Base-by-base conservation (phyloP, 2,329 filamentous ascomycete species). In the Bipolaris sorokiniana region DNA sequence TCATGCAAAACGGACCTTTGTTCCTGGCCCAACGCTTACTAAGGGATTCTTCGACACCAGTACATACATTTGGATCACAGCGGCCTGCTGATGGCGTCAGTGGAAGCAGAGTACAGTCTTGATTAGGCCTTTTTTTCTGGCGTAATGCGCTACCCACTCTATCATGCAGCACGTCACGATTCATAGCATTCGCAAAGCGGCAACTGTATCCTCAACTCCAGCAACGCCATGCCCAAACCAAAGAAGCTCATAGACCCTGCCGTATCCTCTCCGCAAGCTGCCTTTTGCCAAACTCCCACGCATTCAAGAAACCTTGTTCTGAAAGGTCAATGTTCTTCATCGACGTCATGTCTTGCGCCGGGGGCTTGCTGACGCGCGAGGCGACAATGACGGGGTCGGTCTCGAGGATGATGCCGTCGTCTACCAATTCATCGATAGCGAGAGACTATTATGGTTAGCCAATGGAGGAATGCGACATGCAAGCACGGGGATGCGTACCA, bases 321-420 rank as follows among this genome's bases (percentile, higher is more conserved):
- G 92, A 96, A 54, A 98, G 87, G 76, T 98, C 94, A 78, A 98
- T 94, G 74, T 90, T 91, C 82, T 95, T 92, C 77, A 97, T 86
- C 74, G 92, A 92, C 7, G 86, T 83, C 68, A 92, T 89, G 80
- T 99, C 95, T 71, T 96, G 90, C 40, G 89, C 88, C 9, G 95
- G 95, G 38, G 95, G 93, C 77, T 90, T 89, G 84, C 91, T 97
- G 71, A 98, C 95, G 67, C 95, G 84, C 75, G 92, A 92, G 47
- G 94, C 90, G 65, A 99, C 91, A 71, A 97, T 90, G 63, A 95
- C 94, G 1, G 95, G 93, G 76, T 99, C 95, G 0, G 94, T 98
- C 81, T 99, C 95, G 60, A 99, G 87, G 69, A 99, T 94, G 75
- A 98, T 96, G 59, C 95, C 95, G 55, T 77, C 76, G 64, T 78